Evolutionary conservation across 2,329 filamentous ascomycete species (phyloP).

Genomic region (Emericellopsis atlantica): DNA sequence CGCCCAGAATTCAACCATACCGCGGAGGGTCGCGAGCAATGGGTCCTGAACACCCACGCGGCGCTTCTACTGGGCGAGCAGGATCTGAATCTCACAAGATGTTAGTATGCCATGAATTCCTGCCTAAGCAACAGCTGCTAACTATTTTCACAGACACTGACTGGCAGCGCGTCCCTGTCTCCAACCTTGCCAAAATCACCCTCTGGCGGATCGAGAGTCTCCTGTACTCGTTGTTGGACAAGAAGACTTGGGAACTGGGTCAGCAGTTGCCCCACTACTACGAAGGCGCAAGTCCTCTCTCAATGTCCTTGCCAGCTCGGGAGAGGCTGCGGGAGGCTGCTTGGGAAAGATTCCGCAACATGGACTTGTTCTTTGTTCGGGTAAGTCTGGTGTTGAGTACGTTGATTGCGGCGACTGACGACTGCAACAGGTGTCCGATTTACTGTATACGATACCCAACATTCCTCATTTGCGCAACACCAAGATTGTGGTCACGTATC

Average conservation of each 20-base stretch:
- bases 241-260: conserved; percentile 38
- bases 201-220: conserved; percentile 48
- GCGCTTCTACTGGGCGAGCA: conserved; percentile 53
- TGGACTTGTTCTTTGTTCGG: conserved; percentile 57
- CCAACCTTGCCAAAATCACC: conserved; percentile 38
- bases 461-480: conserved; percentile 45
- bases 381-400: conserved; percentile 21
- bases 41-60: conserved; percentile 52
- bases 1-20: conserved; percentile 37
- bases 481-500: conserved; percentile 43
- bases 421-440: conserved; percentile 39
- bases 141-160: conserved; percentile 31
- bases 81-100: conserved; percentile 45
- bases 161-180: conserved; percentile 44
- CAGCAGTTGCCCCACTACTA: conserved; percentile 40
- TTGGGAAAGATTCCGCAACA: conserved; percentile 38
- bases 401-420: neutral
- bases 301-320: conserved; percentile 27
- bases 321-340: conserved; percentile 35
- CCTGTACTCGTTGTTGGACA: conserved; percentile 40
- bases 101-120: conserved; percentile 24
- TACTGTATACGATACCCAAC: conserved; percentile 44
- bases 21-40: conserved; percentile 47
- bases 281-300: conserved; percentile 27
- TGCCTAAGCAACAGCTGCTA: neutral